Conservation (phyloP, 306 rosid genomes). For the Phaseolus lunatus region DNA sequence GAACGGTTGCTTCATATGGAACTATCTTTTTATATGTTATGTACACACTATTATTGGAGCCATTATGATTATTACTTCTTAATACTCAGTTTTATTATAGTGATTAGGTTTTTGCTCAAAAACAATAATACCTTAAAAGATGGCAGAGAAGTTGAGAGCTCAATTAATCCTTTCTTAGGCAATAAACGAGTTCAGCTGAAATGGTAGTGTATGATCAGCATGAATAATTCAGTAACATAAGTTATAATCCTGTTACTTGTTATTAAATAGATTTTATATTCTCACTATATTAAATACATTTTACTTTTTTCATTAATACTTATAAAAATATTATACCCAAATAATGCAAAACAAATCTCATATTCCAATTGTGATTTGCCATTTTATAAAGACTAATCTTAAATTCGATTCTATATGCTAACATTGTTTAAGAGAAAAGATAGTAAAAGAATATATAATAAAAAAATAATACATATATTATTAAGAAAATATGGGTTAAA, state of each 20-base stretch:
- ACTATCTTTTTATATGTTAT: neutral
- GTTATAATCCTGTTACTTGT: too few species aligned
- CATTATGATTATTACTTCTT: conserved; percentile 22
- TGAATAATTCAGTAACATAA: neutral
- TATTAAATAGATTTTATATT: too few species aligned
- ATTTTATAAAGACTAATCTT: too few species aligned
- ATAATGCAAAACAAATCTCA: neutral
- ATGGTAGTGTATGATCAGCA: too few species aligned
- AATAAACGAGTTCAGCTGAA: too few species aligned
- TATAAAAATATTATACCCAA: neutral
- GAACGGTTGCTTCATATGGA: conserved; percentile 4
- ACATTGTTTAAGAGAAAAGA: too few species aligned
- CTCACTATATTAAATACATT: neutral
- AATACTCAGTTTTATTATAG: neutral
- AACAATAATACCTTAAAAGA: neutral
- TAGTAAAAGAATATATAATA: neutral
- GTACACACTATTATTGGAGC: conserved; percentile 19
- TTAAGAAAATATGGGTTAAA: too few species aligned
- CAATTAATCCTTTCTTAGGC: too few species aligned
- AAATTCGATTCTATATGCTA: neutral
- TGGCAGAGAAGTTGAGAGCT: too few species aligned
- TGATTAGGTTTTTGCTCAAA: neutral
- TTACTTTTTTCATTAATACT: neutral
- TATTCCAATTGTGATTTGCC: neutral
- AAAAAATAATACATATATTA: neutral